A percentile compares a stretch with the other conserved stretches of the same genome.
phyloP scores from a whole-genome alignment of 495 filamentous ascomycete genomes.

The Penicillium ucsense region DNA sequence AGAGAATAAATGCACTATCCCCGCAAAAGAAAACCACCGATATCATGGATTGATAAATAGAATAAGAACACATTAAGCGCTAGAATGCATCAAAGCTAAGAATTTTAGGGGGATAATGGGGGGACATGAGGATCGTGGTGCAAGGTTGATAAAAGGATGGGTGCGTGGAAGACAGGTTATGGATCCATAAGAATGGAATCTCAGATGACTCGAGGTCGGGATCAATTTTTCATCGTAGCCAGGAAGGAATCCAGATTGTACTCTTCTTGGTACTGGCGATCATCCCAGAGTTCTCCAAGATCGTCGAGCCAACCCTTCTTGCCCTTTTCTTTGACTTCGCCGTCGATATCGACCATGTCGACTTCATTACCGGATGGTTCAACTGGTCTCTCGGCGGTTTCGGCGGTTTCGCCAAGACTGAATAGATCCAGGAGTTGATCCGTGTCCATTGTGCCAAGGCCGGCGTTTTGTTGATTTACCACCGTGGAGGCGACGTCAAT shows the following conservation, averaged over 20 bases:
- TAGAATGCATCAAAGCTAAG: background rate
- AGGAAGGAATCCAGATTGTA: slow-evolving; percentile 91
- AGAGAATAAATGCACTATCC: slow-evolving; percentile 3
- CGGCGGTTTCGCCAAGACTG: slow-evolving; percentile 74
- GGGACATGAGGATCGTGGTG: slow-evolving; percentile 8
- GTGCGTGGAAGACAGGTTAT: background rate
- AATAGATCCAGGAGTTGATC: slow-evolving; percentile 97
- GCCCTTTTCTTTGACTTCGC: slow-evolving; percentile 86
- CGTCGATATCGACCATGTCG: slow-evolving; percentile 89
- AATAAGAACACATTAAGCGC: background rate
- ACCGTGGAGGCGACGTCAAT: slow-evolving; percentile 97
- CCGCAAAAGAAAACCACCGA: background rate
- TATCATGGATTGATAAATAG: background rate
- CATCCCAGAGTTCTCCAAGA: slow-evolving; percentile 92
- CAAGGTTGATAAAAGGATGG: background rate
- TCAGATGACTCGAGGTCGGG: background rate
- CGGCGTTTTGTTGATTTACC: slow-evolving; percentile 97
- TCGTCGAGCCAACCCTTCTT: slow-evolving; percentile 95
- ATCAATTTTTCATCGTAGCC: slow-evolving; percentile 66
- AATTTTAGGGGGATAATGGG: background rate
- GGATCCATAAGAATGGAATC: background rate
- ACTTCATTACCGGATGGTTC: slow-evolving; percentile 55
- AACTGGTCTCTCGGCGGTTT: slow-evolving; percentile 53
- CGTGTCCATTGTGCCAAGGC: slow-evolving; percentile 91
- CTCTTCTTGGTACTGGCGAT: slow-evolving; percentile 91